These are phyloP conservation scores for Suillus fuscotomentosus DNA, from an alignment of 768 basidiomycete genomes.

Conservation along the genomic window DNA sequence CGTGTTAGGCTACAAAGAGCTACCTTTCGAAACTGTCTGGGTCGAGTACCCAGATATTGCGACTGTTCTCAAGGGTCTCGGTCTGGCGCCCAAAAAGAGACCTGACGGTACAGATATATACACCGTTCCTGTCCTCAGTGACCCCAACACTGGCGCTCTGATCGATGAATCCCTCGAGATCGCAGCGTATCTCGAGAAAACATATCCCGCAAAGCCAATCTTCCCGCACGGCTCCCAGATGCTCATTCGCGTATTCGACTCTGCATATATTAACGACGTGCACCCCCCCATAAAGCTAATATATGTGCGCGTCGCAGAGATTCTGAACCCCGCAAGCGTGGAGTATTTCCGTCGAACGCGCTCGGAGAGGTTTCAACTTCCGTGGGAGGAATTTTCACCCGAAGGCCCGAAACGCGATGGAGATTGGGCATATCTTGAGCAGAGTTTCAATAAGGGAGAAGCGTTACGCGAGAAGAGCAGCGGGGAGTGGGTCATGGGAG, in stretches of 20 bases:
- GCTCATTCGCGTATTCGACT: slow-evolving; percentile 38
- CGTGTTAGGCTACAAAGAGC: slow-evolving; percentile 30
- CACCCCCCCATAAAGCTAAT: slow-evolving; percentile 15
- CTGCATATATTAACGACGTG: slow-evolving; percentile 26
- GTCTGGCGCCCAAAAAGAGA: background rate
- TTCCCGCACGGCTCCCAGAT: slow-evolving; percentile 23
- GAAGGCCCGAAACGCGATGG: slow-evolving; percentile 26
- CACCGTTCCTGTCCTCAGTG: slow-evolving; percentile 46
- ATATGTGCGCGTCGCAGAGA: slow-evolving; percentile 16
- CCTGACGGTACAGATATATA: slow-evolving; percentile 31
- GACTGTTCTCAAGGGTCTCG: slow-evolving; percentile 30
- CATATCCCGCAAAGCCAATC: slow-evolving; percentile 33
- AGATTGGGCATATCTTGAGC: slow-evolving; percentile 38
- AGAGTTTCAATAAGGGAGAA: slow-evolving; percentile 22
- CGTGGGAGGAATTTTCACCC: slow-evolving; percentile 26
- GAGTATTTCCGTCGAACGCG: slow-evolving; percentile 38
- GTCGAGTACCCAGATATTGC: slow-evolving; percentile 51
- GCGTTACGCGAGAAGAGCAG: background rate
- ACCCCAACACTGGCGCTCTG: slow-evolving; percentile 33
- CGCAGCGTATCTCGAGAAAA: slow-evolving; percentile 45
- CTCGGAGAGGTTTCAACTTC: background rate
- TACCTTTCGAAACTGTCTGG: slow-evolving; percentile 47
- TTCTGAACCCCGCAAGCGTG: slow-evolving; percentile 30
- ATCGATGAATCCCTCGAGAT: slow-evolving; percentile 43
- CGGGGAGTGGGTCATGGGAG: slow-evolving; percentile 7